phyloP scores from a whole-genome alignment of 371 early-diverging fungal genomes.

The Syncephalastrum racemosum region DNA sequence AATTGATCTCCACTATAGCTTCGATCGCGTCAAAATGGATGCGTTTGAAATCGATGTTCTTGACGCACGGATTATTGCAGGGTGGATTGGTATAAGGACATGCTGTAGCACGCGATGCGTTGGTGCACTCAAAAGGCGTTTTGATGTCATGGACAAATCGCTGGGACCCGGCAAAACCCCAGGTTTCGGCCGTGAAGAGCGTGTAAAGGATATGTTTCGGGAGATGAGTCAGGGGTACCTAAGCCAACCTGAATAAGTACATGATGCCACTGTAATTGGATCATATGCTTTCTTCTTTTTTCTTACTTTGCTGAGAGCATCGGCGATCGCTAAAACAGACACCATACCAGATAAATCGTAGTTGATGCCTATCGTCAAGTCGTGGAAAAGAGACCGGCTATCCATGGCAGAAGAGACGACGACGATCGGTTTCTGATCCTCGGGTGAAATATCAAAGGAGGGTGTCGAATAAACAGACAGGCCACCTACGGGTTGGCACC shows the following conservation, averaged over 20 bases:
- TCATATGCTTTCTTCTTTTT: constrained; percentile 4
- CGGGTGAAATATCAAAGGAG: constrained; percentile 46
- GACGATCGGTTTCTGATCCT: constrained; percentile 65
- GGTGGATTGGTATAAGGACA: constrained; percentile 53
- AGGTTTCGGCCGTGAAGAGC: constrained; percentile 72
- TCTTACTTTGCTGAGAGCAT: constrained; percentile 67
- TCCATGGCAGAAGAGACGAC: constrained; percentile 69
- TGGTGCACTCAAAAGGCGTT: constrained; percentile 58
- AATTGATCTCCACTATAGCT: constrained; percentile 53
- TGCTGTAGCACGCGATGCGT: constrained; percentile 32
- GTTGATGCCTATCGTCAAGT: constrained; percentile 55
- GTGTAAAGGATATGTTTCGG: constrained; percentile 74
- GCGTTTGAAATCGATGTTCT: constrained; percentile 56
- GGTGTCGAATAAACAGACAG: constrained; percentile 72
- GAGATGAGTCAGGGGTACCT: constrained; percentile 51
- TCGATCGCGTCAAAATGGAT: constrained; percentile 69
- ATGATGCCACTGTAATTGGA: not conserved
- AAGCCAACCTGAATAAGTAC: not conserved
- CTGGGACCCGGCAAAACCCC: constrained; percentile 80
- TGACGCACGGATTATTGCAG: constrained; percentile 68
- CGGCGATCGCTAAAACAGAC: constrained; percentile 66
- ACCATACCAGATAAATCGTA: constrained; percentile 62
- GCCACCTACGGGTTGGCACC: constrained; percentile 75
- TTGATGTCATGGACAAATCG: constrained; percentile 77
- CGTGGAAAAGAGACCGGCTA: constrained; percentile 67